Conservation (phyloP, 352 stramenopile species). For the Phytophthora rubi region DNA sequence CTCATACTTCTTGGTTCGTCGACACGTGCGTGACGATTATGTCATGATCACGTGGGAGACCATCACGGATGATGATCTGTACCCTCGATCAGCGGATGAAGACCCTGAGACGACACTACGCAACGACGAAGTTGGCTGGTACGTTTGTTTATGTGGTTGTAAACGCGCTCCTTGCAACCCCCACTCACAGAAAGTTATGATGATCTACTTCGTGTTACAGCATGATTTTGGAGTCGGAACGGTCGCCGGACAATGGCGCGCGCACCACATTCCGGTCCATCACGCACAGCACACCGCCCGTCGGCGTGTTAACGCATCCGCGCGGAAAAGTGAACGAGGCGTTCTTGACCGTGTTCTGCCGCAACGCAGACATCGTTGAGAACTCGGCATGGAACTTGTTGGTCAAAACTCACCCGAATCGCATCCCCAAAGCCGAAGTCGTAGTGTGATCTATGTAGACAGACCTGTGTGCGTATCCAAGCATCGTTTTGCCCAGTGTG, state of each 20-base stretch:
- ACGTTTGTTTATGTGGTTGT: constrained; percentile 22
- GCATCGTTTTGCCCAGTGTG: not conserved
- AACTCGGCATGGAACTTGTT: constrained; percentile 66
- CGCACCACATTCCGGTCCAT: constrained; percentile 70
- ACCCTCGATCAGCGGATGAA: constrained; percentile 48
- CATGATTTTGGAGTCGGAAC: constrained; percentile 72
- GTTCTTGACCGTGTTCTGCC: constrained; percentile 82
- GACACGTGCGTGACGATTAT: constrained; percentile 59
- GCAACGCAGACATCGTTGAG: constrained; percentile 76
- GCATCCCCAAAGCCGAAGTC: constrained; percentile 32
- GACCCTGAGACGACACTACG: constrained; percentile 61
- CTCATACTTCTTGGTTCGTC: constrained; percentile 78
- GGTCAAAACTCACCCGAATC: constrained; percentile 58
- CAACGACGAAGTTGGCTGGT: constrained; percentile 87
- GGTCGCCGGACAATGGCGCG: constrained; percentile 50
- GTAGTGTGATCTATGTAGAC: constrained; percentile 32
- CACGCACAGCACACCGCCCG: constrained; percentile 71
- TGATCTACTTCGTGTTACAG: constrained; percentile 26
- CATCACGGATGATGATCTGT: constrained; percentile 71
- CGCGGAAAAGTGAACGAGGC: constrained; percentile 77
- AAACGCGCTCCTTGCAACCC: constrained; percentile 3
- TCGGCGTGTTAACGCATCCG: constrained; percentile 69
- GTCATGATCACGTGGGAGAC: constrained; percentile 77
- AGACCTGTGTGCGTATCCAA: not conserved
- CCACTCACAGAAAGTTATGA: not conserved